Evolutionary conservation across 192 early-diverging fungal genomes (phyloP), one percentile per base, ranked within the genome.

Genomic region (Backusella morwellensis): DNA sequence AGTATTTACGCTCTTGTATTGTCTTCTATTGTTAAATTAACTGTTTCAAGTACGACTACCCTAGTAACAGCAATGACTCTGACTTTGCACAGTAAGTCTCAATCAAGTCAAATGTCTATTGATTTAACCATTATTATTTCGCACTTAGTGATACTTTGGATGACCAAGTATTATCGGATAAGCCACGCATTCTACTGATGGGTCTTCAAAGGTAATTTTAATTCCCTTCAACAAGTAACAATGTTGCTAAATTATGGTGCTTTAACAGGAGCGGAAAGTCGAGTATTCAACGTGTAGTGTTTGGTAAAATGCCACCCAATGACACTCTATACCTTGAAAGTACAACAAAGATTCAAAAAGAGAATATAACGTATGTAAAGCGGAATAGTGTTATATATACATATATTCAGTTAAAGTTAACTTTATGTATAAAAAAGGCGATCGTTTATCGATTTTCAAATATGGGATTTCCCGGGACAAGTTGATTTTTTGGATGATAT

Each of bases 401-500:
- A 3, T 32, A 11, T 38, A 38, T 9, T 38, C 38, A 38, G 38
- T 38, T 36, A 15, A 42, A 42, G 12, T 42, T 44, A 44, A 44
- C 42, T 1, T 5, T 36, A 12, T 47, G 6, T 35, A 9, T 41
- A 52, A 5, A 26, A 35, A 59, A 70, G 68, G 50, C 83, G 91
- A 4, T 92, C 94, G 40, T 95, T 94, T 75, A 92, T 95, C 66
- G 92, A 95, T 76, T 94, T 97, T 79, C 84, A 92, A 67, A 88
- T 98, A 6, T 97, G 94, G 92, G 97, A 99, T 77, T 96, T 93
- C 75, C 97, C 97, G 6, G 97, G 94, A 6, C 90, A 94, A 56
- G 88, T 95, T 81, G 93, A 97, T 82, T 92, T 90, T 75, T 89
- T 92, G 66, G 94, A 96, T 75, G 40, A 47, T 32, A 82, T 86